Percentiles rank a stretch among this genome's conserved stretches.
phyloP scores from a whole-genome alignment of 352 stramenopile species.

The Nothophytophthora sp. region DNA sequence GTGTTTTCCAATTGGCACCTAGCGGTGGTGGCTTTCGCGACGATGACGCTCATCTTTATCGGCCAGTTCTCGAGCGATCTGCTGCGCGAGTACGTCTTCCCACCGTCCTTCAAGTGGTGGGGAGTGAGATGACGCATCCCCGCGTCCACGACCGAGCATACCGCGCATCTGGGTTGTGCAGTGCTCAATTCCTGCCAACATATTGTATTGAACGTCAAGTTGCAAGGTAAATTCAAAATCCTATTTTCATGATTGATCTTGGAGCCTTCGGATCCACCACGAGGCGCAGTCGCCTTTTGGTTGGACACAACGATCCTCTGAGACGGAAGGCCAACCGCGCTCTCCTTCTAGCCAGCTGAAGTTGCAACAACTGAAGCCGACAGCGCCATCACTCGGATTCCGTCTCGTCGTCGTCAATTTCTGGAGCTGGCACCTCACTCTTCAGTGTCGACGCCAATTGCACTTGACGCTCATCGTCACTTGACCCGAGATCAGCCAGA shows the following conservation, averaged over 20 bases:
- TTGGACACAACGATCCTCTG: no score
- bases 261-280: no score
- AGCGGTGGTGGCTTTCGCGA: conserved; percentile 67
- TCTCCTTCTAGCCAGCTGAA: neutral
- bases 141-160: no score
- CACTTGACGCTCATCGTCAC: no score
- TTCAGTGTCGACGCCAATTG: neutral
- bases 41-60: conserved; percentile 87
- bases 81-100: conserved; percentile 61
- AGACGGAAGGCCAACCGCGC: neutral
- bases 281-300: no score
- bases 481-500: no score
- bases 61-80: conserved; percentile 79
- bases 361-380: neutral
- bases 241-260: no score
- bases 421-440: conserved; percentile 1
- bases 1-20: conserved; percentile 86
- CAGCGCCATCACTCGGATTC: conserved; percentile 22
- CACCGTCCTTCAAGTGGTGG: conserved; percentile 59
- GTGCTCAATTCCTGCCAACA: neutral
- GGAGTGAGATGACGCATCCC: conserved; percentile 26
- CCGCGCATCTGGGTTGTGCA: no score
- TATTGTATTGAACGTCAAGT: neutral
- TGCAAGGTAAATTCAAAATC: conserved; percentile 5
- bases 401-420: conserved; percentile 20